A percentile compares a stretch with the other conserved stretches of the same genome.
Evolutionary conservation across 2,329 filamentous ascomycete genomes (phyloP).

Genomic region (Trichophaea hybrida): DNA sequence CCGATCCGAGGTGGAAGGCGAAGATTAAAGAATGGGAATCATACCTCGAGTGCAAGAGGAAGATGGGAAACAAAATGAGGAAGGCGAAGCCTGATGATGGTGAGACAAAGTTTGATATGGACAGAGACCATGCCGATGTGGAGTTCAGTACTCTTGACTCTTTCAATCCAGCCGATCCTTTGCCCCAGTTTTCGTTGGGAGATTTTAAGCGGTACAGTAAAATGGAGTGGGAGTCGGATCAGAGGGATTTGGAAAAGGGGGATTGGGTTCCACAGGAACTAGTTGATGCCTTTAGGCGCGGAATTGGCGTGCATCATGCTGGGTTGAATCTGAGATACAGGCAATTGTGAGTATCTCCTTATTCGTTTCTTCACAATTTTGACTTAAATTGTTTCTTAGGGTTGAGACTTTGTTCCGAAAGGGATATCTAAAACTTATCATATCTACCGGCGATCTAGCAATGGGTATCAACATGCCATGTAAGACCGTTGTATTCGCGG

Average conservation of each 20-base stretch:
- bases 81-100: slow-evolving; percentile 32
- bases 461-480: slow-evolving; percentile 76
- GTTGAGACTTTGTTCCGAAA: slow-evolving; percentile 63
- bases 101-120: slow-evolving; percentile 36
- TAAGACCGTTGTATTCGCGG: slow-evolving; percentile 63
- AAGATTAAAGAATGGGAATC: slow-evolving; percentile 43
- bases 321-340: slow-evolving; percentile 59
- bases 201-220: slow-evolving; percentile 44
- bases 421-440: slow-evolving; percentile 54
- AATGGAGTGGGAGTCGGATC: slow-evolving; percentile 44
- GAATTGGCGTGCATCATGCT: slow-evolving; percentile 63
- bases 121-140: slow-evolving; percentile 42
- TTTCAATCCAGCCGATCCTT: slow-evolving; percentile 52
- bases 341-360: slow-evolving; percentile 38
- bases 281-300: slow-evolving; percentile 47
- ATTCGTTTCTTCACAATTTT: slow-evolving; percentile 11
- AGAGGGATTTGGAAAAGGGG: slow-evolving; percentile 37
- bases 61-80: slow-evolving; percentile 29
- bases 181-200: slow-evolving; percentile 52
- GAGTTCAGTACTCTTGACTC: slow-evolving; percentile 45
- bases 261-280: slow-evolving; percentile 34
- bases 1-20: slow-evolving; percentile 45
- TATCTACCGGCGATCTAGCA: slow-evolving; percentile 62
- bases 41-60: slow-evolving; percentile 38
- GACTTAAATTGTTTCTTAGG: slow-evolving; percentile 26